Evolutionary conservation across 2,329 filamentous ascomycete genomes (phyloP), one percentile per base, ranked within the genome.

Genomic region (Gaeumannomyces tritici): DNA sequence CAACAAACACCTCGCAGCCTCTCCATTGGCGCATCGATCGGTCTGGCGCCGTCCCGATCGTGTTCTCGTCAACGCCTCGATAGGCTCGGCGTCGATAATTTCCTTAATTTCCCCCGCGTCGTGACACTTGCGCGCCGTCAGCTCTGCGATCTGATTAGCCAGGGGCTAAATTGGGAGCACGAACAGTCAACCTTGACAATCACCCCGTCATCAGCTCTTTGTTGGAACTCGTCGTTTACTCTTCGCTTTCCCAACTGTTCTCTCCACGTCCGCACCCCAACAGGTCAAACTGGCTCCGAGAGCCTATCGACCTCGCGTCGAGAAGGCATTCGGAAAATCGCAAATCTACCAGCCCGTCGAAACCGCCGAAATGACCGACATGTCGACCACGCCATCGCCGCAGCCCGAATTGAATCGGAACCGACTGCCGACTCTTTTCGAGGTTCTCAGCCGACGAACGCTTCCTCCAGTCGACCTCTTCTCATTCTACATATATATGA

Each of bases 401-500:
- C 75, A 80, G 65, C 83, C 84, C 58, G 85, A 88, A 67, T 72
- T 84, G 66, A 76, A 77, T 67, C 88, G 95, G 70, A 96, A 96
- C 73, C 85, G 95, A 67, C 84, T 99, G 64, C 95, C 95, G 58
- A 97, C 92, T 1, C 85, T 99, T 61, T 97, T 96, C 73, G 96
- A 99, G 77, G 95, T 99, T 62, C 80, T 99, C 65, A 96, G 91
- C 73, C 87, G 96, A 68, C 88, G 92, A 66, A 99, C 95, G n/a
- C 83, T 96, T 26, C 91, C 96, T 59, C 95, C 95, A 0, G 93
- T 99, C 63, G 96, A 99, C 72, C 82, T 99, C 13, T 99, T 96
- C 76, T 97, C 93, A 2, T 99, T 99, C 79, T 99, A 99, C 77
- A 99, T 99, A 70, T 99, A 96, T 77, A 99, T 99, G 95, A 87